These are phyloP conservation scores for Daedaleopsis sinensis DNA, from an alignment of 768 basidiomycete genomes.

Conservation along the genomic window DNA sequence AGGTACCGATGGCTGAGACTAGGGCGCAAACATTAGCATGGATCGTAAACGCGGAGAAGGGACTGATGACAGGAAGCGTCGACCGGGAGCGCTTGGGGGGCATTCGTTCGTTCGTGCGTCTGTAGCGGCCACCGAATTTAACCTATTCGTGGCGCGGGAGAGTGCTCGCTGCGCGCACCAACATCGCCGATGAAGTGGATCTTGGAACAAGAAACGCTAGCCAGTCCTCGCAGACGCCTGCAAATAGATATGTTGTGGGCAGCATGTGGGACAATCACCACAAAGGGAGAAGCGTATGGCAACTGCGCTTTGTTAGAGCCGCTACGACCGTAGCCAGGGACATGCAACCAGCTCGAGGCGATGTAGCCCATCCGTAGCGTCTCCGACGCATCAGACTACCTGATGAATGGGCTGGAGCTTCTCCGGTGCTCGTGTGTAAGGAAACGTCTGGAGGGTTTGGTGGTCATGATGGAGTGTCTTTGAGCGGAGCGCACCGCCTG, in stretches of 20 bases:
- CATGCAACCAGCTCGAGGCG: neutral
- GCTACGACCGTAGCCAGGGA: neutral
- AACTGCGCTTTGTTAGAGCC: neutral
- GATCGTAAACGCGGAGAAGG: neutral
- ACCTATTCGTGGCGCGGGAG: neutral
- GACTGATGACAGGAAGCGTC: conserved; percentile 1
- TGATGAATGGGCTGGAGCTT: neutral
- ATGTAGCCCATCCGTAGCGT: neutral
- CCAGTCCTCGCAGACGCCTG: neutral
- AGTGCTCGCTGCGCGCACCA: neutral
- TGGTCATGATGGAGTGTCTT: neutral
- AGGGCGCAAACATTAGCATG: neutral
- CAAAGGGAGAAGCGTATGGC: conserved; percentile 1
- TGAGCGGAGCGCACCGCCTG: too few species aligned
- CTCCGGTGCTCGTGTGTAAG: neutral
- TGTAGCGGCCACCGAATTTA: neutral
- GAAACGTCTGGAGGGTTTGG: neutral
- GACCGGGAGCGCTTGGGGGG: neutral
- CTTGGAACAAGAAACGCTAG: neutral
- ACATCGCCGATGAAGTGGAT: neutral
- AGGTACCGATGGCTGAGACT: neutral
- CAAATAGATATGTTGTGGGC: neutral
- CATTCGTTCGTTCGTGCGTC: neutral
- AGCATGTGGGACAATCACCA: neutral
- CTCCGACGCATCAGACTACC: neutral